phyloP scores from a whole-genome alignment of 345 rosid species.

The Bruguiera parviflora region DNA sequence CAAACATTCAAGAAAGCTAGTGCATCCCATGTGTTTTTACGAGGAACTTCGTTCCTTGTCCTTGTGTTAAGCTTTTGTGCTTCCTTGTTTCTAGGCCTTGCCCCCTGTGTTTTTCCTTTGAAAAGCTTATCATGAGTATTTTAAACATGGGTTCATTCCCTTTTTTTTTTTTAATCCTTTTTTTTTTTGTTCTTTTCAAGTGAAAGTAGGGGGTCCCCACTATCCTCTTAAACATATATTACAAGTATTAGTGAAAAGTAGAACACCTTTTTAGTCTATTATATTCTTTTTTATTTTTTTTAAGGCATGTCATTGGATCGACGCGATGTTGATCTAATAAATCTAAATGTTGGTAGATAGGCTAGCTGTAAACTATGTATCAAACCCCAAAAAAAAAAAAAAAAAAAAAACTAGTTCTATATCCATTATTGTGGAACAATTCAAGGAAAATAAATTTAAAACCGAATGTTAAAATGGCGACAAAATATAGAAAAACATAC shows the following conservation, averaged over 20 bases:
- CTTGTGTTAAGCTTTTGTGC: conserved; percentile 15
- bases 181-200: not conserved
- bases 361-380: too few relatives aligned
- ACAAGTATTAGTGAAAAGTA: conserved; percentile 18
- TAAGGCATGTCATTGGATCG: not conserved
- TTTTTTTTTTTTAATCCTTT: too few relatives aligned
- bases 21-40: conserved; percentile 9
- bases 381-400: too few relatives aligned
- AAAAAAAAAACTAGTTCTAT: too few relatives aligned
- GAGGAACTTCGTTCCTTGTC: conserved; percentile 17
- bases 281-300: not conserved
- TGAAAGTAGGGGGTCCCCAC: too few relatives aligned
- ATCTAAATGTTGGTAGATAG: too few relatives aligned
- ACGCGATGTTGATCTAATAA: not conserved
- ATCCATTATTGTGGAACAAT: too few relatives aligned
- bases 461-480: too few relatives aligned
- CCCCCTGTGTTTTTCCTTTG: conserved; percentile 26
- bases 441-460: too few relatives aligned
- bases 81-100: conserved; percentile 28
- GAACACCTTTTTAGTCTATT: conserved; percentile 4
- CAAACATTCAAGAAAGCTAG: conserved; percentile 3
- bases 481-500: too few relatives aligned
- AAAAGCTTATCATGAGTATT: conserved; percentile 17
- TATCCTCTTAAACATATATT: too few relatives aligned
- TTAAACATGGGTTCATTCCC: not conserved